Percentiles rank a stretch among this genome's conserved stretches.
These are phyloP conservation scores for Nevesoporus exiguus DNA, from an alignment of 768 basidiomycete genomes.

Conservation along the genomic window DNA sequence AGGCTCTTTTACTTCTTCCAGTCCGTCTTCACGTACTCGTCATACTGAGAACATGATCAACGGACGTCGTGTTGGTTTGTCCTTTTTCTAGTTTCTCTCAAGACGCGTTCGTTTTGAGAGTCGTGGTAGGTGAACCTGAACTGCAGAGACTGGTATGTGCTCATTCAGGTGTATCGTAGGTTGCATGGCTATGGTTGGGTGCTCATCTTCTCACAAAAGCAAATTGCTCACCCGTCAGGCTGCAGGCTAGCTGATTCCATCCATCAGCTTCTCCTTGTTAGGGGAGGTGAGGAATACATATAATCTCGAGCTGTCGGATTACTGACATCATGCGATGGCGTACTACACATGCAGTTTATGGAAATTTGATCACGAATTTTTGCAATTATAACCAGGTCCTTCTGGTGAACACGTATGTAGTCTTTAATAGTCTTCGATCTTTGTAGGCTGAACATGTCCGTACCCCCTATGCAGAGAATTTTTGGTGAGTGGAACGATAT, in stretches of 20 bases:
- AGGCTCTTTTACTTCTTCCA: conserved; percentile 21
- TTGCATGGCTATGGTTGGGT: conserved; percentile 17
- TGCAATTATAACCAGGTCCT: conserved; percentile 8
- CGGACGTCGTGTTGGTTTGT: neutral
- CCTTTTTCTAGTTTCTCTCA: conserved; percentile 5
- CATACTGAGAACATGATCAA: neutral
- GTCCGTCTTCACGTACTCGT: conserved; percentile 3
- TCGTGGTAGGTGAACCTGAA: conserved; percentile 6
- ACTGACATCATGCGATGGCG: conserved; percentile 4
- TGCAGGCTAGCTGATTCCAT: conserved; percentile 14
- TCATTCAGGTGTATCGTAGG: conserved; percentile 5
- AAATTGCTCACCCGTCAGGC: neutral
- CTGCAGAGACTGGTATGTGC: neutral
- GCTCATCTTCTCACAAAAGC: neutral
- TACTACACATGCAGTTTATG: conserved; percentile 6
- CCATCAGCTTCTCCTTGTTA: conserved; percentile 17
- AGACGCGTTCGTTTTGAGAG: conserved; percentile 2
- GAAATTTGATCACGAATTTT: conserved; percentile 13
- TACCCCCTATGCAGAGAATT: conserved; percentile 8
- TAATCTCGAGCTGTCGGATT: neutral
- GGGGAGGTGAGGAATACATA: conserved; percentile 12
- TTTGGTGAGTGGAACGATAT: conserved; percentile 8
- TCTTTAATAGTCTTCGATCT: neutral
- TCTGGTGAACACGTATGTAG: conserved; percentile 9
- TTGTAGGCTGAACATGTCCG: neutral